A percentile compares a stretch with the other conserved stretches of the same genome.
These are phyloP conservation scores for Paratinospora sagittata DNA, from an alignment of 164 flowering plant genomes.

Conservation along the genomic window DNA sequence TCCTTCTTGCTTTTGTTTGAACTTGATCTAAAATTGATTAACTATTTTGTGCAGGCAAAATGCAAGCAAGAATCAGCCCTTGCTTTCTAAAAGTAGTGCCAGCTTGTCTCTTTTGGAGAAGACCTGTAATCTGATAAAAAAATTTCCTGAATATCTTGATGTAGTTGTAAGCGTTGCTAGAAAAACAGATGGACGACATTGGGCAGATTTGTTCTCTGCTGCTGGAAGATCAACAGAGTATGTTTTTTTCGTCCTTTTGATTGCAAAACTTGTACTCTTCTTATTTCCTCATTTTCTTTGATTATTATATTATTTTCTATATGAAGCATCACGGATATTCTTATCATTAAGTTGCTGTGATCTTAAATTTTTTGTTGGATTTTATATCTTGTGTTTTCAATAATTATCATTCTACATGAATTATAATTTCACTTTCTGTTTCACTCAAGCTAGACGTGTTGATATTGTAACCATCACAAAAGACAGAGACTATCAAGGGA, in stretches of 20 bases:
- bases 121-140: constrained; percentile 81
- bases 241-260: constrained; percentile 10
- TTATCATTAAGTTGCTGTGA: neutral
- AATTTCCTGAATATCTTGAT: constrained; percentile 86
- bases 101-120: constrained; percentile 68
- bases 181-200: constrained; percentile 98
- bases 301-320: too few relatives aligned
- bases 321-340: too few relatives aligned
- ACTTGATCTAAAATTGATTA: neutral
- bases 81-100: constrained; percentile 26
- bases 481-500: neutral
- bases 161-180: constrained; percentile 98
- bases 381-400: neutral
- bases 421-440: neutral
- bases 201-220: constrained; percentile 91
- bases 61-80: constrained; percentile 53
- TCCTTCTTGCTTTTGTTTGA: neutral
- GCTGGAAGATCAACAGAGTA: constrained; percentile 99
- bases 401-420: neutral
- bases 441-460: neutral
- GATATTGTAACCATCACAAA: neutral
- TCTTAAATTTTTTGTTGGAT: neutral
- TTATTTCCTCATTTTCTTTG: neutral
- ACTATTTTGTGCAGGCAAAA: constrained; percentile 50
- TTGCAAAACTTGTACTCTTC: neutral